Evolutionary conservation across 2,329 filamentous ascomycete species (phyloP).

Genomic region (Cytospora leucostoma): DNA sequence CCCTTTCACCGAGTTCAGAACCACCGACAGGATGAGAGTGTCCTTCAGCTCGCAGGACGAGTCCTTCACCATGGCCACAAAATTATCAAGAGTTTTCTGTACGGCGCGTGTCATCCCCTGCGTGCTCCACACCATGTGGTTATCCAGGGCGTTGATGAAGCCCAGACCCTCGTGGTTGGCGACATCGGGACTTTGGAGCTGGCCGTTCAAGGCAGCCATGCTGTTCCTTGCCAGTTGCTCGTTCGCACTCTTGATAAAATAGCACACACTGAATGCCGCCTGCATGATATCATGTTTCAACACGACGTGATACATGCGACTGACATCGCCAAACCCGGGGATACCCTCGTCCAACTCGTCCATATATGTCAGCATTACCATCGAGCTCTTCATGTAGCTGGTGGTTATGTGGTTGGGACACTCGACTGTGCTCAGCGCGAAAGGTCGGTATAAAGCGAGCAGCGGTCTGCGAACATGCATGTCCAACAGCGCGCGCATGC

Average conservation of each 20-base stretch:
- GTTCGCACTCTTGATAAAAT: slow-evolving; percentile 48
- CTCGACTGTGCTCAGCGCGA: slow-evolving; percentile 53
- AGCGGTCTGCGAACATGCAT: slow-evolving; percentile 56
- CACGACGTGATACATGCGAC: slow-evolving; percentile 55
- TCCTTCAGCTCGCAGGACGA: slow-evolving; percentile 54
- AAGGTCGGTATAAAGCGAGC: slow-evolving; percentile 55
- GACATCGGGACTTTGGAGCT: slow-evolving; percentile 22
- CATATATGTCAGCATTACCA: slow-evolving; percentile 56
- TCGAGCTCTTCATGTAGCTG: slow-evolving; percentile 55
- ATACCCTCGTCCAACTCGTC: slow-evolving; percentile 54
- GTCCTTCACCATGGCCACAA: slow-evolving; percentile 45
- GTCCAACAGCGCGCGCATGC: slow-evolving; percentile 52
- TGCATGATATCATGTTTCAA: slow-evolving; percentile 57
- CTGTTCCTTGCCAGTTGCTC: slow-evolving; percentile 17
- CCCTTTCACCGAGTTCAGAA: slow-evolving; percentile 48
- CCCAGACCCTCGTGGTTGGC: slow-evolving; percentile 30
- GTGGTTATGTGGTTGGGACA: slow-evolving; percentile 54
- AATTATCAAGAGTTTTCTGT: slow-evolving; percentile 49
- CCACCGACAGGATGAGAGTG: slow-evolving; percentile 50
- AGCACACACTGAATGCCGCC: slow-evolving; percentile 57
- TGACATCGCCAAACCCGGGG: slow-evolving; percentile 49
- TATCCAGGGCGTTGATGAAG: slow-evolving; percentile 38
- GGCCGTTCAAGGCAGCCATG: slow-evolving; percentile 12
- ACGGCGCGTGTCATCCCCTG: slow-evolving; percentile 46
- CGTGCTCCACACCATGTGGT: slow-evolving; percentile 46